Conservation (phyloP, 1,139 yeast species). For the Zygoascus meyerae region DNA sequence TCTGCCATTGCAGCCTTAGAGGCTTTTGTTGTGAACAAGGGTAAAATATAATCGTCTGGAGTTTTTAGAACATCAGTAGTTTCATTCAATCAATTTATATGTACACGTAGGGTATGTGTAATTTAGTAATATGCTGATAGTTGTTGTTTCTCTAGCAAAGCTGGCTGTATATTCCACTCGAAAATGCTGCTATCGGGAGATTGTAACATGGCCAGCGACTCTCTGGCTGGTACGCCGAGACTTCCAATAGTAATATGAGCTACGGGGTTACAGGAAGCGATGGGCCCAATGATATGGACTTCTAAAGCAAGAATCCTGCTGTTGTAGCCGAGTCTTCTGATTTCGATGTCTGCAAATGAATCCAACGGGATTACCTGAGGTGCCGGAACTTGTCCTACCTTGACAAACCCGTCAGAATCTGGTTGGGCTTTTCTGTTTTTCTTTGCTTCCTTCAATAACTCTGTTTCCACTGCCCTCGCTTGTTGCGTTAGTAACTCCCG, state of each 20-base stretch:
- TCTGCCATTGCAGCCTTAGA: slow-evolving; percentile 95
- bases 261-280: slow-evolving; percentile 40
- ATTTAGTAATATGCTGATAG: slow-evolving; percentile 16
- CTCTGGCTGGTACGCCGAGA: slow-evolving; percentile 44
- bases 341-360: neutral
- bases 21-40: slow-evolving; percentile 80
- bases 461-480: neutral
- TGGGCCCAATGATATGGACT: slow-evolving; percentile 39
- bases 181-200: slow-evolving; percentile 10
- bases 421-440: slow-evolving; percentile 4
- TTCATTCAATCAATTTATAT: neutral
- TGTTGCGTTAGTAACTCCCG: neutral
- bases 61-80: neutral
- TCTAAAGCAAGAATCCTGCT: slow-evolving; percentile 43
- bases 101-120: neutral
- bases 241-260: slow-evolving; percentile 81
- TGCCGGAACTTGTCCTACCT: neutral
- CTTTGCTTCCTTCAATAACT: neutral
- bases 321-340: slow-evolving; percentile 15
- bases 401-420: neutral
- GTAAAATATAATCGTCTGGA: slow-evolving; percentile 38
- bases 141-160: slow-evolving; percentile 14
- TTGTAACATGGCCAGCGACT: slow-evolving; percentile 42
- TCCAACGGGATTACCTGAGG: neutral
- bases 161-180: slow-evolving; percentile 24